A percentile compares a stretch with the other conserved stretches of the same genome.
phyloP scores from a whole-genome alignment of 148 eudicot species.

The Vaccinium macrocarpon region DNA sequence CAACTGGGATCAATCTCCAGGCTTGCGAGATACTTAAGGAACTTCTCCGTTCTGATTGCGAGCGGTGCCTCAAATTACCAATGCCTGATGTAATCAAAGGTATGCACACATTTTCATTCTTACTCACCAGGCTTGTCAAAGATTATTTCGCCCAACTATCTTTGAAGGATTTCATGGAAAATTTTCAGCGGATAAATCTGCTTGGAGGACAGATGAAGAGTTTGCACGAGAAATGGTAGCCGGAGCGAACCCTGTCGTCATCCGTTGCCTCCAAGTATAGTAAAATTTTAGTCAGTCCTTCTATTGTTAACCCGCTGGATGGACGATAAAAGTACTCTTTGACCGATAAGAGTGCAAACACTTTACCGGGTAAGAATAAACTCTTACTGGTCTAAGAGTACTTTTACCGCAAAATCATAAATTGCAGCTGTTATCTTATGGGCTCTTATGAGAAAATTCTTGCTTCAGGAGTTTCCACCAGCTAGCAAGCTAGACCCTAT shows the following conservation, averaged over 20 bases:
- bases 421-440: background rate
- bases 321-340: too few relatives aligned
- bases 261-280: conserved; percentile 60
- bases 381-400: too few relatives aligned
- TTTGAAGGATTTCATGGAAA: background rate
- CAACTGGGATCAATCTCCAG: conserved; percentile 25
- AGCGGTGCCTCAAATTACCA: conserved; percentile 52
- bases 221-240: conserved; percentile 95
- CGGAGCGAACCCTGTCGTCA: conserved; percentile 78
- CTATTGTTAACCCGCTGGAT: too few relatives aligned
- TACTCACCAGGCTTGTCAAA: background rate
- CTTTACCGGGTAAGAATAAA: too few relatives aligned
- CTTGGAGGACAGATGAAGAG: conserved; percentile 96
- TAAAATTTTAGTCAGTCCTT: background rate
- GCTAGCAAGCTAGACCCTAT: conserved; percentile 61
- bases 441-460: background rate
- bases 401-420: background rate
- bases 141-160: background rate
- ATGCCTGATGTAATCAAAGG: conserved; percentile 82
- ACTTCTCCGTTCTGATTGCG: conserved; percentile 65
- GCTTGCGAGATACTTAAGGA: conserved; percentile 75
- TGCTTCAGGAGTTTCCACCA: conserved; percentile 79
- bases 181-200: conserved; percentile 59
- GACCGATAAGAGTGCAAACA: too few relatives aligned
- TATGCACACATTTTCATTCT: conserved; percentile 13